A percentile compares a stretch with the other conserved stretches of the same genome.
Evolutionary conservation across 2,329 filamentous ascomycete genomes (phyloP).

Genomic region (Colletotrichum magnum): DNA sequence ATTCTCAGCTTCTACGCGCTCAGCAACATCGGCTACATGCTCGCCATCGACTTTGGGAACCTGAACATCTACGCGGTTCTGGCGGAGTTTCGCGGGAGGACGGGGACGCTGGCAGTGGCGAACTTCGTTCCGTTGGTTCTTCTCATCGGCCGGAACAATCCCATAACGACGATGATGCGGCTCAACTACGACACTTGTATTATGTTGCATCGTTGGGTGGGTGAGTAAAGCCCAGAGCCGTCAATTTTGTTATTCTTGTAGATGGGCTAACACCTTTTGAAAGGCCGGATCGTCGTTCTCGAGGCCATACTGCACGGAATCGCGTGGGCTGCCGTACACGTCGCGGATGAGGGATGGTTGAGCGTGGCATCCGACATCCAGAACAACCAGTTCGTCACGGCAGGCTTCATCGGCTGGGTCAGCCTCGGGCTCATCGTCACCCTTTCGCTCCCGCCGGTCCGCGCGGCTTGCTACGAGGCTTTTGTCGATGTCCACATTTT

Average conservation of each 20-base stretch:
- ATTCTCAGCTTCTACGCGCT: conserved; percentile 46
- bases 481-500: conserved; percentile 8
- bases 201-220: conserved; percentile 26
- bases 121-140: conserved; percentile 59
- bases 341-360: not conserved
- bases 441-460: not conserved
- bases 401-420: conserved; percentile 5
- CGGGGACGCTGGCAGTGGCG: conserved; percentile 56
- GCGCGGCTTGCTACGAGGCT: conserved; percentile 2
- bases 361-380: not conserved
- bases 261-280: not conserved
- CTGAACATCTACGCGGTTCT: conserved; percentile 37
- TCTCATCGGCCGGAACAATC: conserved; percentile 58
- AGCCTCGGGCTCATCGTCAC: not conserved
- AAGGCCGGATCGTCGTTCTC: conserved; percentile 2
- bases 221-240: not conserved
- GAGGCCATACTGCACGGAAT: not conserved
- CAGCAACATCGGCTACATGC: conserved; percentile 48
- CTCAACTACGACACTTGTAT: conserved; percentile 60
- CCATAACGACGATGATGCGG: conserved; percentile 56
- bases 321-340: conserved; percentile 3
- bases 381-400: not conserved
- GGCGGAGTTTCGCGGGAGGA: conserved; percentile 55
- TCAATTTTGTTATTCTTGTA: not conserved
- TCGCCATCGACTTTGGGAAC: conserved; percentile 46